Evolutionary conservation across 371 early-diverging fungal genomes (phyloP).

Genomic region (Syncephalastrum monosporum): DNA sequence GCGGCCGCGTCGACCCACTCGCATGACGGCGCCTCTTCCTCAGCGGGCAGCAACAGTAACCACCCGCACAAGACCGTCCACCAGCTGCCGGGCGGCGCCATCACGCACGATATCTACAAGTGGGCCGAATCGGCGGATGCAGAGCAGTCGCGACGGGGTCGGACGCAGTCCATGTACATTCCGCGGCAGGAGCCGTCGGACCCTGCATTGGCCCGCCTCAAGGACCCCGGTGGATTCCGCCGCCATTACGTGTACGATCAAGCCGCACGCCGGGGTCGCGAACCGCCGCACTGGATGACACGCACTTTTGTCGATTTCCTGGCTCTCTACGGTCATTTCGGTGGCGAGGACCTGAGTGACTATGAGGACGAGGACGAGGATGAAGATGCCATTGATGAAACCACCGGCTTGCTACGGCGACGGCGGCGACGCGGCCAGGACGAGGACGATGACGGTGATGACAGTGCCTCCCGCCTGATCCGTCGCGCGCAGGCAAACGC

Average conservation of each 20-base stretch:
- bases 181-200: slow-evolving; percentile 33
- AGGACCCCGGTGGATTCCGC: slow-evolving; percentile 88
- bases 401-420: slow-evolving; percentile 12
- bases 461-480: slow-evolving; percentile 48
- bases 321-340: slow-evolving; percentile 93
- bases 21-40: slow-evolving; percentile 5
- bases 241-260: slow-evolving; percentile 80
- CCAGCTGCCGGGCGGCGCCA: slow-evolving; percentile 52
- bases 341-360: slow-evolving; percentile 65
- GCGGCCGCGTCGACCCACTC: background rate
- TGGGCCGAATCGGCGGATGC: slow-evolving; percentile 46
- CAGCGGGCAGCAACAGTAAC: slow-evolving; percentile 14
- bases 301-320: slow-evolving; percentile 91
- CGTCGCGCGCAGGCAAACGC: slow-evolving; percentile 57
- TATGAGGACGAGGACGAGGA: slow-evolving; percentile 35
- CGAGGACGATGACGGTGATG: slow-evolving; percentile 23
- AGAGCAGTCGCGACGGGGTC: slow-evolving; percentile 34
- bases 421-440: slow-evolving; percentile 13
- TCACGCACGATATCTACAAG: slow-evolving; percentile 63
- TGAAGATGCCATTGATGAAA: slow-evolving; percentile 19
- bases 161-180: slow-evolving; percentile 41
- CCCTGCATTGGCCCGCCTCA: slow-evolving; percentile 42
- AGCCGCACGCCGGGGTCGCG: slow-evolving; percentile 68
- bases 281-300: slow-evolving; percentile 73
- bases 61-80: slow-evolving; percentile 26